Evolutionary conservation across 2,329 filamentous ascomycete genomes (phyloP), one percentile per base, ranked within the genome.

Genomic region (Waltergamsia citrina): DNA sequence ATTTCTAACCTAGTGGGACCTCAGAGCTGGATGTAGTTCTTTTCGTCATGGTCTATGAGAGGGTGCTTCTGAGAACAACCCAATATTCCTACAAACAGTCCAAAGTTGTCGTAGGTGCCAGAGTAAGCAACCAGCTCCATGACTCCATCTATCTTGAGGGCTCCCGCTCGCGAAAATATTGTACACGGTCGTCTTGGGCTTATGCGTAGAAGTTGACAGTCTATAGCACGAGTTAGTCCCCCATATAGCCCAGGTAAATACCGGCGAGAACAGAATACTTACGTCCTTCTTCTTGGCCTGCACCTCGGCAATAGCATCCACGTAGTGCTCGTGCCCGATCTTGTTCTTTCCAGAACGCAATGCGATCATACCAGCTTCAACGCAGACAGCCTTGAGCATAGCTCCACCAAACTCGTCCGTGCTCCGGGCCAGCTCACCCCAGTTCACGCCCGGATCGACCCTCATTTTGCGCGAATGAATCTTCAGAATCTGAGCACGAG

Each of bases 391-490:
- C 73, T 98, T 98, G 48, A 98, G 67, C 78, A 94, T 90, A 40
- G 92, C 92, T 56, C 92, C 92, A 39, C 92, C 92, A 57, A 98
- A 98, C 63, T 98, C 92, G 57, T 98, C 92, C 14, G 92, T 98
- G 63, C 87, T 95, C 52, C 92, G 78, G 7, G 92, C 92, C 63
- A 98, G 59, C 60, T 98, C 92, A 39, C 80, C 74, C 88, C 92
- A 98, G 71, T 98, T 98, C 53, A 98, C 84, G 35, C 72, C 80
- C 35, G 86, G 78, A 51, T 94, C 87, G 11, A 95, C 86, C 43
- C 84, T 92, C 92, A 98, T 98, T 71, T 98, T 98, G 50, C 92
- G 78, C 38, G 85, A 93, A 65, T 98, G 92, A 46, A 98, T 98
- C 62, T 87, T 87, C 47, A 98, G 67, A 59, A 98, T 98, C 65